Evolutionary conservation across 768 basidiomycete species (phyloP), one percentile per base, ranked within the genome.

Genomic region (Pisolithus marmoratus): DNA sequence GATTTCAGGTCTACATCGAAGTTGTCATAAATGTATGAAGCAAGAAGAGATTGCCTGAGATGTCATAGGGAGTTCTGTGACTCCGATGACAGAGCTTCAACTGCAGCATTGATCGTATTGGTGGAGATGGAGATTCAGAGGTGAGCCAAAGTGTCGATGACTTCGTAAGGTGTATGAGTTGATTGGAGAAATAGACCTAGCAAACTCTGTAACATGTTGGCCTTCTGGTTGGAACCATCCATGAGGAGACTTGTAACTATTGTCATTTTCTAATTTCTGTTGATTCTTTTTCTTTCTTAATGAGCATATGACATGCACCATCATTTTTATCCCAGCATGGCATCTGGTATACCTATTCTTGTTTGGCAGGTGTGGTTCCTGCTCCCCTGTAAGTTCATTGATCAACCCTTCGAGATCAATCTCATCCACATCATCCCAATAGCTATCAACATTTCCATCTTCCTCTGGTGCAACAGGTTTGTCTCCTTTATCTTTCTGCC

Each of bases 1-100:
- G 58, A 48, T 40, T 69, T 65, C 8, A 75, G 51, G 23, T 71
- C 59, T 5, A 75, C 61, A 50, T 78, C 74, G 27, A 76, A 64
- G 50, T 78, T 78, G 54, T 78, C 71, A 34, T 71, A 77, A 4
- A 69, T 71, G 59, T 63, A 71, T 5, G 52, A 46, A 0, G 60
- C 52, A 1, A 62, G 46, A 7, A 69, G 51, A 8, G 59, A 61
- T 22, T 57, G 46, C 1, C 66, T 67, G 12, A 68, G 54, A 12
- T 41, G 20, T 7, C 52, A 48, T 5, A 71, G 54, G 5, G 38
- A 31, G 1, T 36, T 12, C 7, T 40, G 36, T 1, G 68, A 54
- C 38, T 68, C 54, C 0, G 34, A 53, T 4, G 63, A 60, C 11
- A 67, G 51, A 6, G 44, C 50, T 14, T 22, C 19, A 12, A 61